phyloP scores from a whole-genome alignment of 345 rosid genomes.

The Camelina hispida region DNA sequence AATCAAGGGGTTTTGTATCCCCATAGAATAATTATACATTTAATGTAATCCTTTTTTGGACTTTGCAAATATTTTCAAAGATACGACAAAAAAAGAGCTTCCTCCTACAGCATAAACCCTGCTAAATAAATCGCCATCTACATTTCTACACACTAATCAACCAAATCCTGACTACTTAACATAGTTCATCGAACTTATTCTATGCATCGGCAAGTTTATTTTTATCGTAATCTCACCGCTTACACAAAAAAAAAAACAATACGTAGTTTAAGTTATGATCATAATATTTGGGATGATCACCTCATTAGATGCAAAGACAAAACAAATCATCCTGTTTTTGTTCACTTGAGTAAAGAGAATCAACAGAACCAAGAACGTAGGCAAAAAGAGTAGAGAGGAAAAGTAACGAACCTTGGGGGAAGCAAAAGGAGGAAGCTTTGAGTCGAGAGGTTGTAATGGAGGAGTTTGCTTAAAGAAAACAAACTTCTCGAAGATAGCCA shows the following conservation, averaged over 20 bases:
- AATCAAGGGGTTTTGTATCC: slow-evolving; percentile 44
- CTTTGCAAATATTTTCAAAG: slow-evolving; percentile 37
- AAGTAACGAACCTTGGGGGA: slow-evolving; percentile 55
- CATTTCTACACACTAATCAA: background rate
- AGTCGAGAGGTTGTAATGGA: slow-evolving; percentile 39
- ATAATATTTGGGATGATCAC: background rate
- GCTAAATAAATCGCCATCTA: background rate
- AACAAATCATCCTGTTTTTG: background rate
- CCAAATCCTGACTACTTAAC: too few relatives aligned
- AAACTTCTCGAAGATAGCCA: slow-evolving; percentile 86
- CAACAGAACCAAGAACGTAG: slow-evolving; percentile 15
- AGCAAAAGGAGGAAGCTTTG: slow-evolving; percentile 40
- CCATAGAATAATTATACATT: slow-evolving; percentile 33
- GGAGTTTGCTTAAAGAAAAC: slow-evolving; percentile 11
- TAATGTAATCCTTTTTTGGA: slow-evolving; percentile 37
- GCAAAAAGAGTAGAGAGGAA: slow-evolving; percentile 5
- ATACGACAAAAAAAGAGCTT: slow-evolving; percentile 46
- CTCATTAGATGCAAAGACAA: background rate
- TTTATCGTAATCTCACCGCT: background rate
- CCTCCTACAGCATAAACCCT: slow-evolving; percentile 27
- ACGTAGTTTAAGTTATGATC: background rate
- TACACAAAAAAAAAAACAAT: background rate
- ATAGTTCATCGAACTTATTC: too few relatives aligned
- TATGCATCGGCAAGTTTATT: too few relatives aligned
- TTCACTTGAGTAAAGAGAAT: background rate